Conservation (phyloP, 2,329 filamentous ascomycete genomes). For the Pezicula neosporulosa region DNA sequence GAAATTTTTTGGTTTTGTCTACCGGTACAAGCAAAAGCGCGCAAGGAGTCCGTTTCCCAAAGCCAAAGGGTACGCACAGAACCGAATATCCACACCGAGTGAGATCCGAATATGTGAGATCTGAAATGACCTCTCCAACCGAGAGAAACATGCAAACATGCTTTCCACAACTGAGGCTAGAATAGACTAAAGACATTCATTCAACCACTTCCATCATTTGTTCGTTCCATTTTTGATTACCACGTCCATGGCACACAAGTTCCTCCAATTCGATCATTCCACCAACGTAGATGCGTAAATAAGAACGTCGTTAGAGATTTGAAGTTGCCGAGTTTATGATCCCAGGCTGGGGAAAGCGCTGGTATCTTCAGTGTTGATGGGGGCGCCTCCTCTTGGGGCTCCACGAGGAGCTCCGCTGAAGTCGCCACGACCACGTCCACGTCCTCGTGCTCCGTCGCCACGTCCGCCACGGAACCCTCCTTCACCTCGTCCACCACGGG, state of each 20-base stretch:
- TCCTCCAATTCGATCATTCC: neutral
- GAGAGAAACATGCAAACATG: neutral
- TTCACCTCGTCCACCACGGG: conserved; percentile 47
- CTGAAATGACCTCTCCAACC: neutral
- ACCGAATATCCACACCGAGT: neutral
- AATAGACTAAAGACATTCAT: neutral
- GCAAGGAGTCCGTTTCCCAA: neutral
- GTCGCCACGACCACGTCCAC: conserved; percentile 48
- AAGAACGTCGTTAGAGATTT: neutral
- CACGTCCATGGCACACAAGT: neutral
- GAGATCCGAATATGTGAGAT: neutral
- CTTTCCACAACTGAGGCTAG: neutral
- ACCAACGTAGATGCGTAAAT: neutral
- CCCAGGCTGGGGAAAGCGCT: conserved; percentile 51
- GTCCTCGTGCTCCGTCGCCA: conserved; percentile 35
- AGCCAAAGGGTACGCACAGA: neutral
- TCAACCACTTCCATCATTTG: neutral
- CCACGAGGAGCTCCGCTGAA: conserved; percentile 36
- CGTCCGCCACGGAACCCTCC: conserved; percentile 39
- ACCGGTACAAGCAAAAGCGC: neutral
- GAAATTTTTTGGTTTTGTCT: neutral
- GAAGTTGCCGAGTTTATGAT: conserved; percentile 19
- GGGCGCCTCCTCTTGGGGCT: conserved; percentile 34
- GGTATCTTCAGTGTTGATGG: conserved; percentile 45
- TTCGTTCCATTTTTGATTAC: neutral